Base-by-base conservation (phyloP, 2,329 filamentous ascomycete species). In the Ophiocordyceps polyrhachis-furcata region DNA sequence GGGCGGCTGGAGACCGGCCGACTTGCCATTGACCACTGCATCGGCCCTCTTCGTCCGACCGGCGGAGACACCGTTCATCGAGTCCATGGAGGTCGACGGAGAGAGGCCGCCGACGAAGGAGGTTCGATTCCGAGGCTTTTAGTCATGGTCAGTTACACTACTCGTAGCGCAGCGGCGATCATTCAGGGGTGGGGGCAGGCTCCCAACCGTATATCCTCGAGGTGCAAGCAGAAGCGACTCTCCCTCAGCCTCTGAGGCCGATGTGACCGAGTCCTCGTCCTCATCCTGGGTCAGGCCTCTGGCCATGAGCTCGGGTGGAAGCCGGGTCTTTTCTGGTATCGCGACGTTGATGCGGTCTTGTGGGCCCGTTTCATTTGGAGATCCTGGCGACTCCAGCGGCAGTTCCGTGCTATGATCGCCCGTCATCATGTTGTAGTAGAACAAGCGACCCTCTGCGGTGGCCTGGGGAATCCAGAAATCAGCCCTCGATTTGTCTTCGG, bases 401-500 rank as follows among this genome's bases (percentile, higher is more conserved):
- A 98, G 68, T 59, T 98, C 91, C 76, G 88, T 91, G 50, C 84
- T 93, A 57, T 84, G 93, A 56, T 93, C 86, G 45, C 89, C 88
- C 0, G 91, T 98, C 66, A 95, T 79, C 49, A 89, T 96, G 62
- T 98, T 98, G 71, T 93, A 96, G 65, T 96, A 98, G 63, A 93
- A 98, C 21, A 98, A 65, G 46, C 88, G 76, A 45, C 91, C 91
- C 59, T 96, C 88, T 1, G 85, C 77, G 0, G 91, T 98, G 14
- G 88, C 91, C 66, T 98, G 91, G 17, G 91, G 91, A 52, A 98
- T 94, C 91, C 91, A 98, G 59, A 93, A 98, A 51, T 93, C 89
- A 41, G 89, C 87, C 59, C 89, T 80, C 53, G 91, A 88, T 56
- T 84, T 83, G 55, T 81, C 79, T 50, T 49, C 56, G 15, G 62